Base-by-base conservation (phyloP, 345 rosid species). In the Euphorbia tirucalli region DNA sequence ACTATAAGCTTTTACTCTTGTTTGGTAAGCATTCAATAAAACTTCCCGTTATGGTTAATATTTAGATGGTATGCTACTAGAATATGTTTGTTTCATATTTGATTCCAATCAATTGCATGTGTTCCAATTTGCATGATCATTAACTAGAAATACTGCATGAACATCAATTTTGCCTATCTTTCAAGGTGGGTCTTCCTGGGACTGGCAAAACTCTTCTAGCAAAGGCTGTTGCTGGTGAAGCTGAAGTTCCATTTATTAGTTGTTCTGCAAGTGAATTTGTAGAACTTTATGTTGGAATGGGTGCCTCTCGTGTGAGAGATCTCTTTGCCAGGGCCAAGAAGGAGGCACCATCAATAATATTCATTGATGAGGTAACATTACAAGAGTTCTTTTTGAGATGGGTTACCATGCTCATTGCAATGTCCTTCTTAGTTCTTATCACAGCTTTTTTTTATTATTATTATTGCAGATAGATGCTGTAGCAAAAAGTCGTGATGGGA, bases 301-400 rank as follows among this genome's bases (percentile, higher is more conserved):
- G 99, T n/a, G 99, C 98, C 31, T 96, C 98, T 59, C 96, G 96
- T 54, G 99, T 93, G 68, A 85, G 99, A 80, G 99, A 91, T 78
- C 93, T 95, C 39, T 95, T 95, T 82, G 90, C 96, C 55, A 81
- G 91, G 77, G 99, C 98, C 64, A 96, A 93, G 86, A 96, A 96
- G 84, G 99, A 87, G 67, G 97, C 99, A 78, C 99, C 97, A 27
- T 93, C 97, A 15, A 93, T 96, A 57, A 88, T 91, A 65, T 96
- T 96, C 70, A 96, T 96, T 56, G 99, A 96, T 69, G 98, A 96
- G 92, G 98, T 95, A 37, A 77, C 72, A 25, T 63, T 50, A 11
- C 31, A 30, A n/a, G 39, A 46, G 52, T 73, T 49, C n/a, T 31
- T 6, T 56, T 8, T 32, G 5, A 73, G 74, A 65, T 67, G 11